Conservation (phyloP, 2,329 filamentous ascomycete species). For the Colletotrichum sp. region DNA sequence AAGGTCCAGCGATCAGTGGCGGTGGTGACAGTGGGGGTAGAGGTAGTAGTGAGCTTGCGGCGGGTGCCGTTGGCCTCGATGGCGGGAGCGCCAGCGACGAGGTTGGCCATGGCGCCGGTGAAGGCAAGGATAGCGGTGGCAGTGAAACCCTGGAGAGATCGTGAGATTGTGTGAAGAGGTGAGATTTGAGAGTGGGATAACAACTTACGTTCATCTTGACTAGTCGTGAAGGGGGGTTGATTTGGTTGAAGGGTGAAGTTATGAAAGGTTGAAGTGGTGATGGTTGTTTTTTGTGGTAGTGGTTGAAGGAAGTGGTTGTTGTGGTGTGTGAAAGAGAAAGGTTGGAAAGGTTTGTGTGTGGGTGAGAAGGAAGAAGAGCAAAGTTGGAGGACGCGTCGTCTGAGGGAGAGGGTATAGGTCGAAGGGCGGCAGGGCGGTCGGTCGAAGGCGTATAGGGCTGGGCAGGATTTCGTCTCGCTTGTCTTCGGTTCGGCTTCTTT, state of each 20-base stretch:
- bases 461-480: neutral
- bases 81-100: neutral
- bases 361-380: neutral
- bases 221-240: neutral
- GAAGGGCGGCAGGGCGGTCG: neutral
- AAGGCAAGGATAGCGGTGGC: neutral
- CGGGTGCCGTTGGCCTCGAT: neutral
- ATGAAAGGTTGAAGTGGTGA: neutral
- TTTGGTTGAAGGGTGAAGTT: neutral
- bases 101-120: neutral
- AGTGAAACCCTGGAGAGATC: neutral
- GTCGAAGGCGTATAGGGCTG: neutral
- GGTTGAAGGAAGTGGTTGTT: neutral
- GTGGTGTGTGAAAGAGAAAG: neutral
- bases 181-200: neutral
- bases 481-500: neutral
- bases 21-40: neutral
- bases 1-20: no score
- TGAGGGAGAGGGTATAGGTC: neutral
- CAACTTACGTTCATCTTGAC: neutral
- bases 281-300: neutral
- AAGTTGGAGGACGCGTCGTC: no score
- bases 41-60: neutral
- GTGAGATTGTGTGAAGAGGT: neutral
- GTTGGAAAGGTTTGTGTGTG: neutral